phyloP scores from a whole-genome alignment of 805 yeast genomes.

The Metschnikowia reukaufii region DNA sequence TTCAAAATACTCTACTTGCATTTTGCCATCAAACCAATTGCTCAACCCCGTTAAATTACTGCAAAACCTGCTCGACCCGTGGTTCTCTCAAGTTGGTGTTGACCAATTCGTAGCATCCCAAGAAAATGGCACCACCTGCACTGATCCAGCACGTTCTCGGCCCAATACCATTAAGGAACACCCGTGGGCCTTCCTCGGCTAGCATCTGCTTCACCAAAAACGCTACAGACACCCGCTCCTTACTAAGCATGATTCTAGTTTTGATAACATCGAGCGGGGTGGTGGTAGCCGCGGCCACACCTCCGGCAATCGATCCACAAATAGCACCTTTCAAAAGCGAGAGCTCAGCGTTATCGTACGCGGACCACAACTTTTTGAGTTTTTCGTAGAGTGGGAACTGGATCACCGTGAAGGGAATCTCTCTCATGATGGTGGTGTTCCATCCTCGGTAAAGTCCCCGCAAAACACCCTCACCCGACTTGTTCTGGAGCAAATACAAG shows the following conservation, averaged over 20 bases:
- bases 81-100: conserved; percentile 27
- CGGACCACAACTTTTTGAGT: conserved; percentile 62
- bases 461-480: conserved; percentile 74
- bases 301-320: conserved; percentile 83
- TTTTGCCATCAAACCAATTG: too few species aligned
- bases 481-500: conserved; percentile 56
- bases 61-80: background rate
- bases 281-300: conserved; percentile 75
- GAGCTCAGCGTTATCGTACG: conserved; percentile 38
- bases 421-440: conserved; percentile 88
- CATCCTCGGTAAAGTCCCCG: conserved; percentile 90
- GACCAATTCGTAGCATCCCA: conserved; percentile 87
- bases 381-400: conserved; percentile 94
- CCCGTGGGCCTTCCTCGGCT: conserved; percentile 70
- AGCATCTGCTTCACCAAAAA: conserved; percentile 52
- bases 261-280: conserved; percentile 80
- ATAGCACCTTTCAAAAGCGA: conserved; percentile 77
- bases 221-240: conserved; percentile 46
- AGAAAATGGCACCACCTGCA: conserved; percentile 96
- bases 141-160: conserved; percentile 98
- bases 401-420: conserved; percentile 93
- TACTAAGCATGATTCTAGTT: conserved; percentile 80
- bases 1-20: too few species aligned
- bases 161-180: conserved; percentile 82
- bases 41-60: background rate